Percentiles rank a stretch among this genome's conserved stretches.
Evolutionary conservation across 1,284 basidiomycete species (phyloP).

Genomic region (Cryptococcus sp.): DNA sequence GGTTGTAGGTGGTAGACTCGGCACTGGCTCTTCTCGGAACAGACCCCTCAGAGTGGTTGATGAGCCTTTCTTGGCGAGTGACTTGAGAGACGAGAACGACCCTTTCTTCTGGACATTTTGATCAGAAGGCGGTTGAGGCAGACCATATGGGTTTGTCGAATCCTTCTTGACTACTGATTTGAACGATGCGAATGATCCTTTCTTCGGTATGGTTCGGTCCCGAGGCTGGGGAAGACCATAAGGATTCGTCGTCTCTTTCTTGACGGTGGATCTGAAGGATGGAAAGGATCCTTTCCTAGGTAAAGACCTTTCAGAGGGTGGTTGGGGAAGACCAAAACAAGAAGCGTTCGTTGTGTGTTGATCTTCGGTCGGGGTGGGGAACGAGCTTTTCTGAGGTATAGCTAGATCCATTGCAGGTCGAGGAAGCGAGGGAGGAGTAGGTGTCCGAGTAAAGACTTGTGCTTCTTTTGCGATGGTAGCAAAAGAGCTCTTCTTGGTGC

Average conservation of each 20-base stretch:
- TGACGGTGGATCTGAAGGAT: neutral
- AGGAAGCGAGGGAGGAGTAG: too few relatives aligned
- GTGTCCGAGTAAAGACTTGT: too few relatives aligned
- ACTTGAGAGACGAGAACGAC: slow-evolving; percentile 20
- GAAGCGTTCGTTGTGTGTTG: too few relatives aligned
- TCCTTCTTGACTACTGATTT: slow-evolving; percentile 21
- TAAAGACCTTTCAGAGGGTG: too few relatives aligned
- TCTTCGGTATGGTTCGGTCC: slow-evolving; percentile 14
- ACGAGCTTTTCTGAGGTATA: too few relatives aligned
- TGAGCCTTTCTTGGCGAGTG: slow-evolving; percentile 18
- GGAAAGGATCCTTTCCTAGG: too few relatives aligned
- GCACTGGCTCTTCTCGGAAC: slow-evolving; percentile 5
- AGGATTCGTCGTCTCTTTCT: too few relatives aligned
- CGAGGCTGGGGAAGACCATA: slow-evolving; percentile 6
- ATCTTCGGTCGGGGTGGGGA: too few relatives aligned
- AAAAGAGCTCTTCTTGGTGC: too few relatives aligned
- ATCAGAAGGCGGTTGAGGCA: slow-evolving; percentile 7
- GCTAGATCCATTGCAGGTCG: too few relatives aligned
- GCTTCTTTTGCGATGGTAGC: too few relatives aligned
- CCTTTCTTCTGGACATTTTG: slow-evolving; percentile 17
- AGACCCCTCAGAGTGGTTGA: slow-evolving; percentile 22
- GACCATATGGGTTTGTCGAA: slow-evolving; percentile 8
- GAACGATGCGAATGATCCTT: slow-evolving; percentile 19
- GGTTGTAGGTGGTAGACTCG: slow-evolving; percentile 2
- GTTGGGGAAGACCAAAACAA: too few relatives aligned